These are phyloP conservation scores for Uronychia binucleata DNA, from an alignment of 73 alveolate species.

Conservation along the genomic window DNA sequence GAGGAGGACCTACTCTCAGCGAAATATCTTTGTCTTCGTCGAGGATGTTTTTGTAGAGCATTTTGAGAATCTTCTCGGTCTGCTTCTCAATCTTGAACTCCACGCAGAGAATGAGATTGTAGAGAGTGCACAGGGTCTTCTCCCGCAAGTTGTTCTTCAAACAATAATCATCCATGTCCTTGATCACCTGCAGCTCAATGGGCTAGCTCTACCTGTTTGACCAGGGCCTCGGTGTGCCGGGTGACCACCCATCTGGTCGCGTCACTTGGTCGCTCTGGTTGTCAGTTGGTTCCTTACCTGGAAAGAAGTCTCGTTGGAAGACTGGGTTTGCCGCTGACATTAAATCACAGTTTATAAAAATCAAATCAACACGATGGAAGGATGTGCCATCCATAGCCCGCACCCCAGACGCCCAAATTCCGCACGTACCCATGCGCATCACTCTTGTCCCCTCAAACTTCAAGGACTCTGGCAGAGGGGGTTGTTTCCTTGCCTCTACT, in stretches of 20 bases:
- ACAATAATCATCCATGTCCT: constrained; percentile 33
- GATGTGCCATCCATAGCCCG: neutral
- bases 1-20: constrained; percentile 7
- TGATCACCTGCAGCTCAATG: constrained; percentile 22
- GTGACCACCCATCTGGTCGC: neutral
- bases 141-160: constrained; percentile 47
- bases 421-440: no score
- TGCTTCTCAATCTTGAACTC: constrained; percentile 28
- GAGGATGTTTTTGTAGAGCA: constrained; percentile 51
- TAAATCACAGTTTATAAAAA: no score
- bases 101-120: constrained; percentile 50
- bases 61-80: constrained; percentile 48
- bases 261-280: neutral
- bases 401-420: neutral
- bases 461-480: no score
- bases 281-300: neutral
- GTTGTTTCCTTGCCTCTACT: no score
- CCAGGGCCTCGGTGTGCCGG: neutral
- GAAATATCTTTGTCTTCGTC: constrained; percentile 59
- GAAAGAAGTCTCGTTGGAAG: neutral
- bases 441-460: no score
- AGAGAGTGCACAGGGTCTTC: constrained; percentile 42
- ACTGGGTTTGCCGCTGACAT: neutral
- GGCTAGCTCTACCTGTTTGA: neutral
- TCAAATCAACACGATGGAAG: no score